phyloP scores from a whole-genome alignment of 306 rosid species.

The Lathyrus tuberosus region DNA sequence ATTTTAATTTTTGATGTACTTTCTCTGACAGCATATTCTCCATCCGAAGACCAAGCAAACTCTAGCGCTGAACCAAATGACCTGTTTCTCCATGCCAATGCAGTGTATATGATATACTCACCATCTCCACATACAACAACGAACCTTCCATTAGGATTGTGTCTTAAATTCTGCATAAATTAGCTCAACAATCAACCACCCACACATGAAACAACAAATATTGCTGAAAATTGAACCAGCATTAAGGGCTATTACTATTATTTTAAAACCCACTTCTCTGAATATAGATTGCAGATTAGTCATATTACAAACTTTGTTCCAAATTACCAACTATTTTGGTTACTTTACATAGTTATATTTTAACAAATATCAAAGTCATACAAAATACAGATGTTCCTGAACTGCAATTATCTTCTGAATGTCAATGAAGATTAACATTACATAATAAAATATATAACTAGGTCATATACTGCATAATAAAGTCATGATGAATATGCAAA shows the following conservation, averaged over 20 bases:
- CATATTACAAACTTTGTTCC: constrained; percentile 22
- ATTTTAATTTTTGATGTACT: constrained; percentile 92
- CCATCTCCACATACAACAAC: constrained; percentile 99
- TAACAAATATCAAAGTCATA: constrained; percentile 11
- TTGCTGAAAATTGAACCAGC: constrained; percentile 30
- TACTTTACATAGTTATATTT: constrained; percentile 7
- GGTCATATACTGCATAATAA: constrained; percentile 1
- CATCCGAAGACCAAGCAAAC: constrained; percentile 94
- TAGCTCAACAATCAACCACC: constrained; percentile 29
- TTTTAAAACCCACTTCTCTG: constrained; percentile 25
- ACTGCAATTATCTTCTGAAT: constrained; percentile 24
- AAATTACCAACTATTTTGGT: constrained; percentile 1
- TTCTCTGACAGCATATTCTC: constrained; percentile 94
- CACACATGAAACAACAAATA: constrained; percentile 29
- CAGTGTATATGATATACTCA: constrained; percentile 91
- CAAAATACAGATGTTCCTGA: constrained; percentile 24
- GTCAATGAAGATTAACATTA: constrained; percentile 18
- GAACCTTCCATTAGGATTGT: constrained; percentile 98
- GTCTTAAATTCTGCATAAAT: constrained; percentile 73
- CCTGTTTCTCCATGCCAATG: constrained; percentile 96
- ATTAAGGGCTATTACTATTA: constrained; percentile 1
- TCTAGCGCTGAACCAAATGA: constrained; percentile 97
- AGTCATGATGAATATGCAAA: constrained; percentile 23
- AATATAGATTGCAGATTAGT: constrained; percentile 21
- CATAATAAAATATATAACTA: background rate